Base-by-base conservation (phyloP, 371 early-diverging fungal genomes). In the Saksenaea vasiformis region DNA sequence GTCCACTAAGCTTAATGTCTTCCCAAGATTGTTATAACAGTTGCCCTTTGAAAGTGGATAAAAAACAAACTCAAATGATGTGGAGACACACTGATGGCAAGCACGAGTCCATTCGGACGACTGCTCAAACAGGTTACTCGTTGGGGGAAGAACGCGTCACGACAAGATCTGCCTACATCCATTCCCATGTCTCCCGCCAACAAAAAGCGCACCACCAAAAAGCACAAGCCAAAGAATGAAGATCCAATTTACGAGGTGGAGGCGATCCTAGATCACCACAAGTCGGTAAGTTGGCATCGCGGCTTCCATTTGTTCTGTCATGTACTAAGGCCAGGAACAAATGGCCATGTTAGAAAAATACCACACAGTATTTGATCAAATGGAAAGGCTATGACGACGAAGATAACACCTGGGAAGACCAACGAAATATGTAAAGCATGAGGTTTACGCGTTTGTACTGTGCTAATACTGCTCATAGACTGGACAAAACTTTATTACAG, bases 371-470 rank as follows among this genome's bases (percentile, higher is more conserved):
- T 53, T 61, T 65, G 15, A 68, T 82, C 28, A 78, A 78, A 72
- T 82, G 82, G 82, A 58, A 74, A 37, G 71, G 70, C 10, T 77
- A 73, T n/a, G 39, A 34, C 15, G 65, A 72, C 1, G 54, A 54
- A 1, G 74, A 78, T 4, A 76, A 82, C 31, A 77, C 78, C 1
- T 82, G 82, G 82, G 82, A 79, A 35, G 61, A 60, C 34, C 73
- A 73, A 60, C 41, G 59, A 2, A 66, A 78, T 47, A 64, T 81
- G 82, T 81, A 77, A 39, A 67, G 43, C 24, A 54, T 15, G 17
- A 38, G 36, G 8, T 13, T 31, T 7, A 28, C 44, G 31, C 13
- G 27, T 38, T 5, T 8, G 47, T 27, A 31, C 10, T 22, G 3
- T 47, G n/a, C 51, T 47, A 37, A 58, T 36, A 58, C 5, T 37